phyloP scores from a whole-genome alignment of 192 early-diverging fungal genomes.

The Endogone sp. region DNA sequence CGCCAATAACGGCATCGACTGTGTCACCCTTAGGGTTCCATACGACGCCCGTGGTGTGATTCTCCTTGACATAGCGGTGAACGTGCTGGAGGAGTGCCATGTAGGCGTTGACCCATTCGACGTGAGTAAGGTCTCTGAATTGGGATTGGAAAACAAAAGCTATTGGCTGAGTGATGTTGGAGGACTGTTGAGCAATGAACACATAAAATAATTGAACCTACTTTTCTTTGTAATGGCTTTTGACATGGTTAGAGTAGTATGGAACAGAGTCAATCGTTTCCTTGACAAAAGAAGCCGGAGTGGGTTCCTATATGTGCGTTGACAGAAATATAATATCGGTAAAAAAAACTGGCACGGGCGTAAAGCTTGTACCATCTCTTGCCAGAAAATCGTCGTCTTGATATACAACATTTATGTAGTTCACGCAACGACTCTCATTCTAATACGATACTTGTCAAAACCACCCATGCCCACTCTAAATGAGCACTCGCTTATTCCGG shows the following conservation, averaged over 20 bases:
- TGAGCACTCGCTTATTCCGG: no score
- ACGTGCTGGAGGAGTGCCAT: constrained; percentile 68
- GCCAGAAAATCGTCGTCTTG: not conserved
- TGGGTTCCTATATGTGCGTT: constrained; percentile 57
- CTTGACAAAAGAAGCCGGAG: constrained; percentile 80
- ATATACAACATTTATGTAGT: no score
- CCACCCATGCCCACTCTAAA: no score
- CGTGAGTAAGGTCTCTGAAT: constrained; percentile 67
- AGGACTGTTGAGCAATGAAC: constrained; percentile 3
- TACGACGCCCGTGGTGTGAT: constrained; percentile 81
- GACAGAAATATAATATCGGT: not conserved
- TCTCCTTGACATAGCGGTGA: constrained; percentile 82
- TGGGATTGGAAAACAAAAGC: not conserved
- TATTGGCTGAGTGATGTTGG: not conserved
- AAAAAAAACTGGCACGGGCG: not conserved
- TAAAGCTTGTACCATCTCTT: constrained; percentile 4
- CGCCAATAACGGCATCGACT: constrained; percentile 29
- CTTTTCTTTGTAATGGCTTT: constrained; percentile 88
- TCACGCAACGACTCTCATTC: no score
- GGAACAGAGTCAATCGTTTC: constrained; percentile 91
- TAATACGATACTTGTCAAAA: no score
- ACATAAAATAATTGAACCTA: constrained; percentile 27
- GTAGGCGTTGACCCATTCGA: constrained; percentile 82
- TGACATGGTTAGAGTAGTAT: constrained; percentile 89
- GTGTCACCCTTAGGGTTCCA: constrained; percentile 89